Base-by-base conservation (phyloP, 768 basidiomycete species). In the Punctularia strigosozonata region DNA sequence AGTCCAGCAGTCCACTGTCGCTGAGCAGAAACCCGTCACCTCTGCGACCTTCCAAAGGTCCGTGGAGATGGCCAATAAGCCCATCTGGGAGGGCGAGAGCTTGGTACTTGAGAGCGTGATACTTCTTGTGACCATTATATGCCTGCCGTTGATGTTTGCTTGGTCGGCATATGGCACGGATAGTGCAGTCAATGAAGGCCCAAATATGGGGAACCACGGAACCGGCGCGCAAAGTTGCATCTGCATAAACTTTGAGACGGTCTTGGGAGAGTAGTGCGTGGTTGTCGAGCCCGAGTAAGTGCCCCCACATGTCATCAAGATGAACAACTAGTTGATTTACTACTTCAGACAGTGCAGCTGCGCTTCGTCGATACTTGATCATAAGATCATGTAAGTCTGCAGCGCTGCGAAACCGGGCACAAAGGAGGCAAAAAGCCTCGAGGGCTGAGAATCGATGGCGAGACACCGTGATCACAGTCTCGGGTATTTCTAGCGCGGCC, bases 71-170 rank as follows among this genome's bases (percentile, higher is more conserved):
- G 2, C 44, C 53, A 38, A 55, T 32, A 7, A 55, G 31, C 1
- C 56, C 50, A 39, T 58, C 50, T 14, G 53, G 54, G 13, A 52
- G 38, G 31, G 39, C 50, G 22, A 58, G n/a, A 2, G 46, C 52
- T 28, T 58, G 56, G 31, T 39, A 58, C 34, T 59, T 59, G 10
- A 48, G 32, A 3, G 53, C 52, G 39, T 59, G 55, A 25, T 39
- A 15, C 39, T 52, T 54, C 42, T 56, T 56, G 36, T 53, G 41
- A 5, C 57, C 54, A 37, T 41, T 52, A 20, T 42, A 28, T 33
- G 45, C 28, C 12, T 38, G 20, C 13, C 41, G 40, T 30, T 51
- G 50, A 19, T 32, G 32, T 14, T 10, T 2, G 12, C 18, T 26
- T 4, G 50, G 50, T 12, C 39, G 43, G 37, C 41, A 32, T 10